Evolutionary conservation across 2,329 filamentous ascomycete genomes (phyloP).

Genomic region (Aspergillus fischeri): DNA sequence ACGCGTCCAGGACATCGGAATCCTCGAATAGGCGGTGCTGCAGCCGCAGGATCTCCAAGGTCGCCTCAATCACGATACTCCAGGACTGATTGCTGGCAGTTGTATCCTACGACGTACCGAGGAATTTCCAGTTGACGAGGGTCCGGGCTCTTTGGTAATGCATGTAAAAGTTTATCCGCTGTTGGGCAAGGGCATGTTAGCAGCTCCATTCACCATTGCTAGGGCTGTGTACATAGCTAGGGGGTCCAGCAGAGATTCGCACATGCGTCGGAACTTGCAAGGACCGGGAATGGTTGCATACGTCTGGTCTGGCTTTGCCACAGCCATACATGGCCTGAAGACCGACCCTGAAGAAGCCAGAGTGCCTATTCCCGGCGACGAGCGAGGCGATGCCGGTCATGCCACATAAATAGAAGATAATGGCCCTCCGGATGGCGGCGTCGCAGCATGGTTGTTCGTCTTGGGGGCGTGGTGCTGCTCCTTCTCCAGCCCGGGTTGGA

Average conservation of each 20-base stretch:
- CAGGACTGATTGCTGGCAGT: neutral
- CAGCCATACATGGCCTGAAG: neutral
- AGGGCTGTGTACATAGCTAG: no score
- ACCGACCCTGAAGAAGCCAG: neutral
- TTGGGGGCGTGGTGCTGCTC: constrained; percentile 4
- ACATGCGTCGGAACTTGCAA: neutral
- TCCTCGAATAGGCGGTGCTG: neutral
- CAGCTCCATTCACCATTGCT: neutral
- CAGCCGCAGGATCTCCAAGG: constrained; percentile 1
- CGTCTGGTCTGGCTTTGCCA: neutral
- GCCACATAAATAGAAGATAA: neutral
- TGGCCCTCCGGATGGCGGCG: neutral
- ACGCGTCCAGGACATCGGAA: neutral
- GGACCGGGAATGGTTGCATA: neutral
- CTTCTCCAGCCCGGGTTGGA: constrained; percentile 6
- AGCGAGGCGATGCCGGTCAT: neutral
- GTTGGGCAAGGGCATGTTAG: neutral
- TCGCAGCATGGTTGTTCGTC: constrained; percentile 1
- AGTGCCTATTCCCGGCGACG: neutral
- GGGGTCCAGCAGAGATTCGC: neutral
- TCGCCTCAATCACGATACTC: neutral
- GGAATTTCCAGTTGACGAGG: constrained; percentile 1
- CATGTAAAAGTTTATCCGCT: constrained; percentile 1
- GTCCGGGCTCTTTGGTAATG: constrained; percentile 2
- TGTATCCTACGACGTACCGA: neutral